phyloP scores from a whole-genome alignment of 352 stramenopile genomes.

The Globisporangium viniferum region DNA sequence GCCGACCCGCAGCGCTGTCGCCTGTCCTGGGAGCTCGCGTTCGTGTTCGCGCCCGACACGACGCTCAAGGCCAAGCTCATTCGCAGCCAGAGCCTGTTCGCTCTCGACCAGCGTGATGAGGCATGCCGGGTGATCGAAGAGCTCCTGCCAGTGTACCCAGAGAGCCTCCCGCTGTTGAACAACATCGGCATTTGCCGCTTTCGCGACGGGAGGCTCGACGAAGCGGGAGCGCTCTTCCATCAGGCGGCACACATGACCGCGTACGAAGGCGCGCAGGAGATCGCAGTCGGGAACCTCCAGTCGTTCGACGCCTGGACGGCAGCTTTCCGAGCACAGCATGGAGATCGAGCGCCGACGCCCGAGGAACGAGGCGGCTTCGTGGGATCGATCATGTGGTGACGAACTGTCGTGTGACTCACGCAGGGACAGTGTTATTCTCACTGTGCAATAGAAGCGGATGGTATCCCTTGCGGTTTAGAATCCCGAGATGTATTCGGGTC shows the following conservation, averaged over 20 bases:
- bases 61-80: constrained; percentile 30
- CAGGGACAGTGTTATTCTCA: too few species aligned
- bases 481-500: too few species aligned
- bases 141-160: background rate
- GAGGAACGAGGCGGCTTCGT: background rate
- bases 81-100: constrained; percentile 20
- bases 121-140: background rate
- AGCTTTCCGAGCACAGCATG: background rate
- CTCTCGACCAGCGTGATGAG: constrained; percentile 1
- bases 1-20: constrained; percentile 17
- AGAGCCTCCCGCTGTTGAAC: constrained; percentile 27
- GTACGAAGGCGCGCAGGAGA: background rate
- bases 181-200: constrained; percentile 30
- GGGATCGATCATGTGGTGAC: background rate
- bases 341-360: background rate
- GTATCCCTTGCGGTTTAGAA: too few species aligned
- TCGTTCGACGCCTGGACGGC: background rate
- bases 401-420: too few species aligned
- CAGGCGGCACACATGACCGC: constrained; percentile 5
- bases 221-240: constrained; percentile 23
- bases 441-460: too few species aligned
- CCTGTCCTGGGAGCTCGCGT: constrained; percentile 21
- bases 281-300: background rate
- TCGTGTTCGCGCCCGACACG: constrained; percentile 22
- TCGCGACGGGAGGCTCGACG: constrained; percentile 5